Conservation (phyloP, 805 yeast genomes). For the Candida anglica region DNA sequence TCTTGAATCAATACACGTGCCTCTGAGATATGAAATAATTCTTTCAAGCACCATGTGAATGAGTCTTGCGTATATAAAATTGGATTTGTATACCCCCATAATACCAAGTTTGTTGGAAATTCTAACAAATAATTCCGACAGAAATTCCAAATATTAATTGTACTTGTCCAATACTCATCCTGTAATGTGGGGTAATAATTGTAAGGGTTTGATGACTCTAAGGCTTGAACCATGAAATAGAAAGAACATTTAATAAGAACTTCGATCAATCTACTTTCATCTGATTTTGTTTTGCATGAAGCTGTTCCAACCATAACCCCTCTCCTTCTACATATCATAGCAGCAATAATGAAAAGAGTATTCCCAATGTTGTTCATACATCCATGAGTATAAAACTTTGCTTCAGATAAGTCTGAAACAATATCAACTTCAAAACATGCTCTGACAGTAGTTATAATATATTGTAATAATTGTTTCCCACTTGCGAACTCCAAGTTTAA, state of each 20-base stretch:
- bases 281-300: neutral
- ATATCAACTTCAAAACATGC: conserved; percentile 3
- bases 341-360: neutral
- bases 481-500: neutral
- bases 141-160: too few species aligned
- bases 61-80: too few species aligned
- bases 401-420: conserved; percentile 3
- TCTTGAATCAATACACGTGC: too few species aligned
- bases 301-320: neutral
- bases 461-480: neutral
- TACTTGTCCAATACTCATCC: too few species aligned
- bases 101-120: too few species aligned
- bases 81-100: too few species aligned
- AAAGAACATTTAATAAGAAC: neutral
- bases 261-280: neutral
- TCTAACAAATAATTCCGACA: too few species aligned
- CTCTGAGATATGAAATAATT: too few species aligned
- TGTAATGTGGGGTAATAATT: too few species aligned
- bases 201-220: too few species aligned
- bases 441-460: conserved; percentile 1
- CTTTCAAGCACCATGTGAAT: too few species aligned
- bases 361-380: neutral
- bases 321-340: too few species aligned
- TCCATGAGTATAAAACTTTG: neutral
- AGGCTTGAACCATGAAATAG: neutral